Evolutionary conservation across 148 eudicot genomes (phyloP).

Genomic region (Selenicereus undatus): DNA sequence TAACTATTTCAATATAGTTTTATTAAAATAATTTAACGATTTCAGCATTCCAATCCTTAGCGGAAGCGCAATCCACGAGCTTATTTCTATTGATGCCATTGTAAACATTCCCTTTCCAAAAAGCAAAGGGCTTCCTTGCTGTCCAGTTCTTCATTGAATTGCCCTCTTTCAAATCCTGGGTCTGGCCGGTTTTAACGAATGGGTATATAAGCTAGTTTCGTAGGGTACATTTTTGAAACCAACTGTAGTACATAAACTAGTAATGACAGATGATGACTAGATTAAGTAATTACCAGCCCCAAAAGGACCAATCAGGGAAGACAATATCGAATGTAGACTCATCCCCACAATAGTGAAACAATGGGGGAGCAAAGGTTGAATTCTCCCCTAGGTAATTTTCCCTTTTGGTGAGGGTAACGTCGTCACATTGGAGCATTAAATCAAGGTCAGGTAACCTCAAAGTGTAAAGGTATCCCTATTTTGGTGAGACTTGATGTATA

Average conservation of each 20-base stretch:
- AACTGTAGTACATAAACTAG: too few relatives aligned
- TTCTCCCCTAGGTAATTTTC: slow-evolving; percentile 23
- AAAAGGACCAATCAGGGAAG: slow-evolving; percentile 75
- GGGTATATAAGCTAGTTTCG: too few relatives aligned
- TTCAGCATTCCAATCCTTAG: slow-evolving; percentile 43
- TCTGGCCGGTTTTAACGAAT: not conserved
- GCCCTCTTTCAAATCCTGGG: slow-evolving; percentile 53
- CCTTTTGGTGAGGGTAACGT: slow-evolving; percentile 39
- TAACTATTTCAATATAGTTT: too few relatives aligned
- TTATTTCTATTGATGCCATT: slow-evolving; percentile 39
- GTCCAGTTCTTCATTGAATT: slow-evolving; percentile 44
- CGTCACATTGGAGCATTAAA: slow-evolving; percentile 58
- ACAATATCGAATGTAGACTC: slow-evolving; percentile 48
- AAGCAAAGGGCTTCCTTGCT: slow-evolving; percentile 47
- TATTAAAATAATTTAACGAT: slow-evolving; percentile 13
- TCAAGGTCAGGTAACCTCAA: slow-evolving; percentile 75
- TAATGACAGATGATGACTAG: too few relatives aligned
- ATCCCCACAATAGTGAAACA: slow-evolving; percentile 62
- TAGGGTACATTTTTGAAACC: too few relatives aligned
- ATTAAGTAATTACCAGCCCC: slow-evolving; percentile 56
- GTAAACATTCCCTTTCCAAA: slow-evolving; percentile 58
- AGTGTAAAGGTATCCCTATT: slow-evolving; percentile 54
- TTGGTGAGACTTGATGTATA: slow-evolving; percentile 39
- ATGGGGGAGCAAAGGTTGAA: slow-evolving; percentile 36
- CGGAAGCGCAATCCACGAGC: slow-evolving; percentile 45